Evolutionary conservation across 1,139 yeast species (phyloP).

Genomic region (Candida freyschussii): DNA sequence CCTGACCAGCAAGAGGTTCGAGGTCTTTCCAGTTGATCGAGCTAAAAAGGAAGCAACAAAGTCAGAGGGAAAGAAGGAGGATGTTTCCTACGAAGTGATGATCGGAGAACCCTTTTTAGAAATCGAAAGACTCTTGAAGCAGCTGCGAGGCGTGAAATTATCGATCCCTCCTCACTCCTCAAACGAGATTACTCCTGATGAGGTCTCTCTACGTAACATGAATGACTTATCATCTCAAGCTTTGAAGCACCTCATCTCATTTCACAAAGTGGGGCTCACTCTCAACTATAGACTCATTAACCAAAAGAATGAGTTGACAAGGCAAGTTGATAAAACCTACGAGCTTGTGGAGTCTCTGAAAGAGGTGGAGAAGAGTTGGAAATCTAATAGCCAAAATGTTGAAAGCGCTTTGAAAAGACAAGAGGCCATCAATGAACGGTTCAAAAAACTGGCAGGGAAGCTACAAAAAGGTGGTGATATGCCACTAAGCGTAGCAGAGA

Average conservation of each 20-base stretch:
- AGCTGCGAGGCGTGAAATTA: constrained; percentile 5
- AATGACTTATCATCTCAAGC: constrained; percentile 25
- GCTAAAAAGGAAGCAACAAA: constrained; percentile 18
- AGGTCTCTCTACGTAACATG: constrained; percentile 25
- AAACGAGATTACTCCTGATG: constrained; percentile 26
- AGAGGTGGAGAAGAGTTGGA: constrained; percentile 1
- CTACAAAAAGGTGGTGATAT: constrained; percentile 24
- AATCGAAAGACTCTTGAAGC: constrained; percentile 7
- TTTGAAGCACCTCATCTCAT: constrained; percentile 22
- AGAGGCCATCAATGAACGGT: constrained; percentile 29
- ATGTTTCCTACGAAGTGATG: not conserved
- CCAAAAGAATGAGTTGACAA: constrained; percentile 26
- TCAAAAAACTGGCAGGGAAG: constrained; percentile 27
- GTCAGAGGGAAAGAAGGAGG: not conserved
- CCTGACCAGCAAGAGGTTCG: constrained; percentile 21
- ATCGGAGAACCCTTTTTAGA: constrained; percentile 14
- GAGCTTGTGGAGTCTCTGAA: constrained; percentile 15
- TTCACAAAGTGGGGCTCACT: constrained; percentile 28
- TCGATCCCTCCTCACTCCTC: constrained; percentile 16
- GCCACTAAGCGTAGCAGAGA: constrained; percentile 37
- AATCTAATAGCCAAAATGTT: constrained; percentile 7
- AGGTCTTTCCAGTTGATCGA: constrained; percentile 29
- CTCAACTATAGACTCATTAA: constrained; percentile 15
- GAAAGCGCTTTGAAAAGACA: constrained; percentile 28
- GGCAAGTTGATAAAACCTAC: constrained; percentile 32